Conservation (phyloP, 768 basidiomycete genomes). For the Terana coerulea region DNA sequence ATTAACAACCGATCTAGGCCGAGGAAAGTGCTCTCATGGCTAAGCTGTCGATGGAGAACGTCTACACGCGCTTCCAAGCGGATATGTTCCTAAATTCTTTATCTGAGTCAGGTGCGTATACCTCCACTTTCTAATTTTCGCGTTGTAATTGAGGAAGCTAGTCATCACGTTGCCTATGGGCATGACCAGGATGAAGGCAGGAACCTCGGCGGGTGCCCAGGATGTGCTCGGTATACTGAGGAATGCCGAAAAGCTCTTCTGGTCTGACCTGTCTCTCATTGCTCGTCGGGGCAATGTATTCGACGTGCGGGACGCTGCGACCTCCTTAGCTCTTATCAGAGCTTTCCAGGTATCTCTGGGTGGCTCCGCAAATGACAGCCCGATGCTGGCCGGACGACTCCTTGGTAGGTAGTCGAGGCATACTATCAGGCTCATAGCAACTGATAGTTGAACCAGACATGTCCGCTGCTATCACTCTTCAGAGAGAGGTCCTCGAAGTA, state of each 20-base stretch:
- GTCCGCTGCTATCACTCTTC: conserved; percentile 72
- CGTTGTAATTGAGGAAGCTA: conserved; percentile 32
- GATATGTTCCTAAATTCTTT: conserved; percentile 92
- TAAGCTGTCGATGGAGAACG: conserved; percentile 72
- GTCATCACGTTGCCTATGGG: conserved; percentile 85
- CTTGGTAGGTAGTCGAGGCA: conserved; percentile 59
- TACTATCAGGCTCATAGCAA: not conserved
- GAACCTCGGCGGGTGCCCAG: conserved; percentile 42
- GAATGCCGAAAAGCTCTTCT: conserved; percentile 68
- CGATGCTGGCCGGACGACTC: conserved; percentile 56
- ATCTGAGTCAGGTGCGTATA: conserved; percentile 77
- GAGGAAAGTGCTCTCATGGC: conserved; percentile 75
- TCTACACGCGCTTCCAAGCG: conserved; percentile 71
- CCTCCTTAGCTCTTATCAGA: conserved; percentile 66
- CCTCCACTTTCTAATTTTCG: not conserved
- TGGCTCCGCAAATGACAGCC: conserved; percentile 42
- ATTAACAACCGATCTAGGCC: conserved; percentile 40
- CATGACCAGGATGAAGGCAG: conserved; percentile 45
- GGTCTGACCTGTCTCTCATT: conserved; percentile 55
- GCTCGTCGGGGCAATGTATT: conserved; percentile 58
- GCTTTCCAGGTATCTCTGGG: conserved; percentile 83
- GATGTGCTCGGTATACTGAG: conserved; percentile 60
- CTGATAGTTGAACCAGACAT: too few relatives aligned
- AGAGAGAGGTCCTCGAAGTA: conserved; percentile 82
- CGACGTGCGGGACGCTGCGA: conserved; percentile 69